Evolutionary conservation across 2,329 filamentous ascomycete species (phyloP), one percentile per base, ranked within the genome.

Genomic region (Macrophomina phaseolina): DNA sequence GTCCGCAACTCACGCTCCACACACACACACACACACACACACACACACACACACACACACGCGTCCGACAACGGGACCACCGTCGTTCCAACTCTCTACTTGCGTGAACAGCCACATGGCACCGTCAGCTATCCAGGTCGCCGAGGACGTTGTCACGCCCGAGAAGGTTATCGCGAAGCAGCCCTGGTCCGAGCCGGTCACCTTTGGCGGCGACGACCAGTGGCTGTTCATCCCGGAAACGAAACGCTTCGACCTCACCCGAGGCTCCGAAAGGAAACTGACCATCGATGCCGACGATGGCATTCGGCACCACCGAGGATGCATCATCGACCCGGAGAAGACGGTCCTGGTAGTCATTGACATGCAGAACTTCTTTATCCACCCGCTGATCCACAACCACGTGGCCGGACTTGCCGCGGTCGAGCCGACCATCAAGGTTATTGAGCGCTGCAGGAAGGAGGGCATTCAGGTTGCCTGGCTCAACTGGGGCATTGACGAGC

Each of bases 341-440:
- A 77, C 79, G 1, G 72, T 80, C 32, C 69, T 81, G 36, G 75
- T 81, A 34, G 71, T 81, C 38, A 75, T 81, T 63, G 79, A 81
- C 70, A 81, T 81, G 79, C 79, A 81, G 66, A 81, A 81, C 70
- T 81, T 80, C 71, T 81, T 81, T 69, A 70, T 81, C 53, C 70
- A 76, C 53, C 73, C 74, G 4, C 67, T 72, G 7, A 75, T 75
- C 64, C 73, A 72, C 40, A 68, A 76, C 46, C 75, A 77, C 55
- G 55, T 30, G 9, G 30, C 48, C 12, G 65, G 63, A 16, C 70
- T 76, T 60, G 71, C 72, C n/a, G 72, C 79, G 16, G 70, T 81
- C 14, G 69, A 75, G 16, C 79, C 79, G 12, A 75, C 76, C 12
- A 55, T 80, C 67, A 76, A 73, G 34, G 77, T 79, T 36, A 79